Conservation (phyloP, 257 asterid species). For the Galeopsis tetrahit region DNA sequence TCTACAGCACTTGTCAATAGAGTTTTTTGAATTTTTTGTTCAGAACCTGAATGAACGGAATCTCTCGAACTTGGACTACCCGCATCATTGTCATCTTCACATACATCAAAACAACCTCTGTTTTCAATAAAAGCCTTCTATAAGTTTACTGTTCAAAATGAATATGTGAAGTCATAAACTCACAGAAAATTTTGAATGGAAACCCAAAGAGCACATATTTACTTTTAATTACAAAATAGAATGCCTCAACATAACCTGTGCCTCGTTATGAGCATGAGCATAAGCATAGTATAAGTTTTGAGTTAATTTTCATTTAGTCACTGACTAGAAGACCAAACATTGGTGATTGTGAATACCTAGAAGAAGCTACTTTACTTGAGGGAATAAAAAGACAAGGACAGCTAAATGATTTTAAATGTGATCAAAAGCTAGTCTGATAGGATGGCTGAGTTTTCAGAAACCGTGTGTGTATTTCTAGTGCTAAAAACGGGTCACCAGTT, state of each 20-base stretch:
- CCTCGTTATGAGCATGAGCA: constrained; percentile 15
- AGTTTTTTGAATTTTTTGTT: constrained; percentile 48
- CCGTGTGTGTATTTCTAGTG: constrained; percentile 10
- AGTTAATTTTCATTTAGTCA: not conserved
- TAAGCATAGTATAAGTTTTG: not conserved
- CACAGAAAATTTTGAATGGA: constrained; percentile 37
- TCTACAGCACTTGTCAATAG: constrained; percentile 42
- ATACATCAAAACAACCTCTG: constrained; percentile 96
- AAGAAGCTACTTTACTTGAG: not conserved
- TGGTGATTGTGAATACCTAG: constrained; percentile 12
- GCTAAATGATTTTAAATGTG: constrained; percentile 23
- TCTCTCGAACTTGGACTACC: constrained; percentile 72
- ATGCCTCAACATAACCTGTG: not conserved
- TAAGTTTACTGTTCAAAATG: constrained; percentile 12
- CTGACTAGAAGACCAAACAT: constrained; percentile 1
- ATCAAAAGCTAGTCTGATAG: not conserved
- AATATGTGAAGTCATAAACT: constrained; percentile 29
- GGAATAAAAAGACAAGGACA: not conserved
- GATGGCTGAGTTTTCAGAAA: not conserved
- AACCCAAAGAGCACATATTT: not conserved
- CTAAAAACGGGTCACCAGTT: constrained; percentile 10
- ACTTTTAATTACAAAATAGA: not conserved
- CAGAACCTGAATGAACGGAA: constrained; percentile 58
- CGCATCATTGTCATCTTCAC: constrained; percentile 69
- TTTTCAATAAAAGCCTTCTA: constrained; percentile 34